Evolutionary conservation across 1,284 basidiomycete genomes (phyloP).

Genomic region (Ganoderma leucocontextum): DNA sequence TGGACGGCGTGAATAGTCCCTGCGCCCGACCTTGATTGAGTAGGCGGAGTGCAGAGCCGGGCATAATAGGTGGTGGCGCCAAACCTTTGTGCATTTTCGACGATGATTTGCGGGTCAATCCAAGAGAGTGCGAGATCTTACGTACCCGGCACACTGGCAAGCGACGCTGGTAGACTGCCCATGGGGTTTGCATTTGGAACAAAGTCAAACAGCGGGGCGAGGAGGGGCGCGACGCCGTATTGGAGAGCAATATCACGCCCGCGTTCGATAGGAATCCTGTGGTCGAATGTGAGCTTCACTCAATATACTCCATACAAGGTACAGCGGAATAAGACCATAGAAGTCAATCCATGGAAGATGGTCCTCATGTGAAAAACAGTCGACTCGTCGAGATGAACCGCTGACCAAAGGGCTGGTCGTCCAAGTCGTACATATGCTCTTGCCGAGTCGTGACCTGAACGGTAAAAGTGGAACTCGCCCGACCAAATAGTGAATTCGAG

Average conservation of each 20-base stretch:
- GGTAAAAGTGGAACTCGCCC: no score
- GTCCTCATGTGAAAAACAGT: no score
- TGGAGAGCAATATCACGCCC: conserved; percentile 91
- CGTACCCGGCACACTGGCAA: conserved; percentile 50
- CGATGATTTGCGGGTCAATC: conserved; percentile 49
- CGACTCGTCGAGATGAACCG: no score
- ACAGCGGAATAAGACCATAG: not conserved
- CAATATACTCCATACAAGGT: not conserved
- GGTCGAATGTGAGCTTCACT: conserved; percentile 18
- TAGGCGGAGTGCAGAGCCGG: conserved; percentile 79
- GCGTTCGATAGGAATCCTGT: conserved; percentile 91
- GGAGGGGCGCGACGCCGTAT: conserved; percentile 86
- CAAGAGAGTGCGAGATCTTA: conserved; percentile 53
- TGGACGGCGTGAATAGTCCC: conserved; percentile 84
- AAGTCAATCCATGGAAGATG: not conserved
- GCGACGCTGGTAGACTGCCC: conserved; percentile 58
- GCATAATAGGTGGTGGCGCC: conserved; percentile 81
- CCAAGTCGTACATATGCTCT: no score
- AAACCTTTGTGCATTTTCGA: conserved; percentile 61
- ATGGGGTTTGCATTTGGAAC: conserved; percentile 78
- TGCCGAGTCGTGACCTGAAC: no score
- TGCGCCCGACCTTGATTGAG: conserved; percentile 86
- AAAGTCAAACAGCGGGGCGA: conserved; percentile 93
- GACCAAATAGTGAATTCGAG: no score
- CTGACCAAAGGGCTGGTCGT: no score